A percentile compares a stretch with the other conserved stretches of the same genome.
These are phyloP conservation scores for Nidularia pulvinata DNA, from an alignment of 768 basidiomycete genomes.

Conservation along the genomic window DNA sequence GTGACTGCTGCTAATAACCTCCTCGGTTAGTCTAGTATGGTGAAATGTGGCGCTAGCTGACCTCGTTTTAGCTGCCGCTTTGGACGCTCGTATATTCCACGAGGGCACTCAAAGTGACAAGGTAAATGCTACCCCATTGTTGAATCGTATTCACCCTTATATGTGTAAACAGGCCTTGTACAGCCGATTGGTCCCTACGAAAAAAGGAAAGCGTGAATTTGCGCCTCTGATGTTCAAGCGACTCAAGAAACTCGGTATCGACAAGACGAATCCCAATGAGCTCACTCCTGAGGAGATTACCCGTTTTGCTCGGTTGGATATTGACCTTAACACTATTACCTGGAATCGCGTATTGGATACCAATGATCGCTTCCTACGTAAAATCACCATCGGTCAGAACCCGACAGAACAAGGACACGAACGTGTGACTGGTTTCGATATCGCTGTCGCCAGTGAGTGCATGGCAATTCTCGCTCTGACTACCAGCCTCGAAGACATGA, in stretches of 20 bases:
- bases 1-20: conserved; percentile 98
- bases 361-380: conserved; percentile 96
- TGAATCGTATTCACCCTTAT: neutral
- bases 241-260: conserved; percentile 91
- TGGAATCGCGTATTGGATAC: conserved; percentile 98
- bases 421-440: conserved; percentile 93
- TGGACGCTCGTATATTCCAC: conserved; percentile 98
- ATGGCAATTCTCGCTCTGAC: conserved; percentile 98
- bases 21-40: conserved; percentile 52
- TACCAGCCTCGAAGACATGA: conserved; percentile 90
- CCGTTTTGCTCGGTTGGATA: conserved; percentile 88
- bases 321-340: conserved; percentile 90
- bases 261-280: conserved; percentile 91
- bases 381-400: conserved; percentile 90
- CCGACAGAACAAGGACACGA: conserved; percentile 89
- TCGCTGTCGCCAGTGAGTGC: conserved; percentile 94
- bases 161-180: conserved; percentile 62
- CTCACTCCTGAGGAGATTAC: conserved; percentile 92
- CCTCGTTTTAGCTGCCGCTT: conserved; percentile 72
- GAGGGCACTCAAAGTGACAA: conserved; percentile 96
- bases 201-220: conserved; percentile 95
- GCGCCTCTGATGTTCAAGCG: conserved; percentile 97
- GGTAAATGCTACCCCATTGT: conserved; percentile 24
- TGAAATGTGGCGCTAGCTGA: conserved; percentile 3
- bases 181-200: conserved; percentile 86